Percentiles rank a stretch among this genome's conserved stretches.
These are phyloP conservation scores for Syncephalis plumigaleata DNA, from an alignment of 371 early-diverging fungal genomes.

Conservation along the genomic window DNA sequence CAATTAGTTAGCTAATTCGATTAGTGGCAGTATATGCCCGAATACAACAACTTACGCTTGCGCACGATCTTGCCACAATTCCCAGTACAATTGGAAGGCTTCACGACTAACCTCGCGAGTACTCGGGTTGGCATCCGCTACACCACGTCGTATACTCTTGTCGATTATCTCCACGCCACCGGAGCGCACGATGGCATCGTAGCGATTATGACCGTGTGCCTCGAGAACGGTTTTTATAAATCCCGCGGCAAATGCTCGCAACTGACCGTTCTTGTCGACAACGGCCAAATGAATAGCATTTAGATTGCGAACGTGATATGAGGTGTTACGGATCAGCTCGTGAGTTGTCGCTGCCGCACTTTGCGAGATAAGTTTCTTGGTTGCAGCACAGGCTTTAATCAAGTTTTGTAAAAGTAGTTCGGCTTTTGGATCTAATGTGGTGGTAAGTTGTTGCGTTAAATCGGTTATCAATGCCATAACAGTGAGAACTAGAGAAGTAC, in stretches of 20 bases:
- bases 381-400: constrained; percentile 9
- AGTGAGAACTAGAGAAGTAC: constrained; percentile 16
- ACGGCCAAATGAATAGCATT: constrained; percentile 8
- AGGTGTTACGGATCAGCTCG: constrained; percentile 6
- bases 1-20: too few species aligned
- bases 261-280: constrained; percentile 11
- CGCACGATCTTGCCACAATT: constrained; percentile 14
- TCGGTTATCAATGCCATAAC: constrained; percentile 10
- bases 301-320: constrained; percentile 7
- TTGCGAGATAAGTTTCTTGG: constrained; percentile 15
- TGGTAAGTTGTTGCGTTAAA: constrained; percentile 4
- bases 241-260: constrained; percentile 6
- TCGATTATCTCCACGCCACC: constrained; percentile 9
- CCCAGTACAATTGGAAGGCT: constrained; percentile 9
- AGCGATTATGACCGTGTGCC: constrained; percentile 2
- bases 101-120: constrained; percentile 17
- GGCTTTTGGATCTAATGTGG: constrained; percentile 11
- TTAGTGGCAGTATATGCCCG: too few species aligned
- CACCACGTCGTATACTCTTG: constrained; percentile 14
- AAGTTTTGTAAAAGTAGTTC: constrained; percentile 12
- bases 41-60: constrained; percentile 11
- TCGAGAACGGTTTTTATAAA: constrained; percentile 11
- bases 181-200: constrained; percentile 2
- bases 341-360: constrained; percentile 10
- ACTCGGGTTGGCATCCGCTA: constrained; percentile 15